Base-by-base conservation (phyloP, 306 rosid species). In the Prunus kanzakura region DNA sequence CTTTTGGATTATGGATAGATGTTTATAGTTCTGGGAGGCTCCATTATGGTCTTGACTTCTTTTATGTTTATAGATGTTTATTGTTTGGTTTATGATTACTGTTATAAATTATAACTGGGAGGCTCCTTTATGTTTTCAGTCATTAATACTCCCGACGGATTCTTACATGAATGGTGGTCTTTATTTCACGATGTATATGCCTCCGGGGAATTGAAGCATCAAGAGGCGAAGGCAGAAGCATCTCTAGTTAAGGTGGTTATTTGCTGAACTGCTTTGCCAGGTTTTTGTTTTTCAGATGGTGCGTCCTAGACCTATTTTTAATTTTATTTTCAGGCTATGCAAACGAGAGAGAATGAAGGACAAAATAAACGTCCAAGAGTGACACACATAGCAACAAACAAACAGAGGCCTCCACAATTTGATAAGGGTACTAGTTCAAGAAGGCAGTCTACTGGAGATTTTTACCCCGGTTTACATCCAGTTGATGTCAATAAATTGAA, bases 151-250 rank as follows among this genome's bases (percentile, higher is more conserved):
- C 67, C 76, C 0, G 84, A 82, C 2, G 91, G 91, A 35, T 79
- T 88, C 77, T 64, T 89, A 27, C 67, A 75, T 54, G 93, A 88
- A 47, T 91, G 93, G 96, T 91, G 91, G 91, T 78, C 84, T 45
- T 1, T 79, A 47, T 86, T 91, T 83, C 84, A 38, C 50, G 87
- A 81, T 2, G 13, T 54, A 16, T 82, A 25, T 72, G 3, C 12
- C 57, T 16, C 76, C 3, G 65, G 65, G 60, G 57, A 58, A 50
- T 14, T 30, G 29, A 57, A 54, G 70, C 11, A 19, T 51, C 77
- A 72, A 55, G 74, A 49, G 72, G 69, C 64, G 29, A 58, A 60
- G 46, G 73, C 76, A 68, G 84, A 61, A 22, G 78, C 82, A 76
- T 66, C 73, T 66, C 61, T 45, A 25, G 41, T 30, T 73, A 15